phyloP scores from a whole-genome alignment of 148 eudicot species.

The Heliosperma pusillum region DNA sequence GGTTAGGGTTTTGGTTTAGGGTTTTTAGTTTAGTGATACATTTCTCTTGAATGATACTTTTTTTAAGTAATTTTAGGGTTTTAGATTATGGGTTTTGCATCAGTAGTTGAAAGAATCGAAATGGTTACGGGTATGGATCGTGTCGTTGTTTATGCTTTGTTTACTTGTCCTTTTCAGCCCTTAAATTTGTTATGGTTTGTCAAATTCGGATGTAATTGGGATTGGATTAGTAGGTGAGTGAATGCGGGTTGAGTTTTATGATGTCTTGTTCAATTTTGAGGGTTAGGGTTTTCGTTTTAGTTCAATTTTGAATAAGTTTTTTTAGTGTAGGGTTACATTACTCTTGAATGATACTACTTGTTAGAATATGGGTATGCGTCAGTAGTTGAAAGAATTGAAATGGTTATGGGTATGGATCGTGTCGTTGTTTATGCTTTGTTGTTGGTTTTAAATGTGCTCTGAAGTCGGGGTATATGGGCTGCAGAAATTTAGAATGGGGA shows the following conservation, averaged over 20 bases:
- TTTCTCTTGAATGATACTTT: neutral
- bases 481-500: neutral
- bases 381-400: neutral
- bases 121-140: no score
- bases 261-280: neutral
- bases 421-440: neutral
- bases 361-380: neutral
- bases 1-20: slow-evolving; percentile 1
- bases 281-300: no score
- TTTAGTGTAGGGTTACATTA: no score
- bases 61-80: neutral
- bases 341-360: no score
- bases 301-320: no score
- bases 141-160: neutral
- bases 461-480: neutral
- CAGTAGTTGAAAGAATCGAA: neutral
- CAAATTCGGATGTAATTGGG: neutral
- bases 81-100: neutral
- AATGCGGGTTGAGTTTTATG: neutral
- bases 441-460: neutral
- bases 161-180: neutral
- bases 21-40: neutral
- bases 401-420: neutral
- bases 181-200: neutral
- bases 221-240: neutral